These are phyloP conservation scores for Fusarium virguliforme DNA, from an alignment of 2,329 filamentous ascomycete genomes.

Conservation along the genomic window DNA sequence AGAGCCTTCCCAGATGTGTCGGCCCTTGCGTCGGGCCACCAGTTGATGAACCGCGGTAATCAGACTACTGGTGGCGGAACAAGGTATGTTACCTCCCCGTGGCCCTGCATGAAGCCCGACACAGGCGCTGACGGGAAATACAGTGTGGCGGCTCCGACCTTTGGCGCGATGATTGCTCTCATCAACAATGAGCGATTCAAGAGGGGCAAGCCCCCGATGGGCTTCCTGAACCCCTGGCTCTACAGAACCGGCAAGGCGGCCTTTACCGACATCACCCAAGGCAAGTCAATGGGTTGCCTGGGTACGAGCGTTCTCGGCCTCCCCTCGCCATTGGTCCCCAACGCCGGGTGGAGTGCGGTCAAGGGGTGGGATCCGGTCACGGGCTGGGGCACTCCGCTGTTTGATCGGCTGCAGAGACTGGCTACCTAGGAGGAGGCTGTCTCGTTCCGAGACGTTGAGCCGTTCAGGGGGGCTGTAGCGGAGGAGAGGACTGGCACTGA, in stretches of 20 bases:
- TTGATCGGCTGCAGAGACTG: slow-evolving; percentile 53
- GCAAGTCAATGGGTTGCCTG: slow-evolving; percentile 54
- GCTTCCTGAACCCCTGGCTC: slow-evolving; percentile 75
- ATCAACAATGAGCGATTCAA: slow-evolving; percentile 75
- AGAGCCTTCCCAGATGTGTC: slow-evolving; percentile 75
- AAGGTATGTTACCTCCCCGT: slow-evolving; percentile 47
- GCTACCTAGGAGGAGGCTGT: slow-evolving; percentile 28
- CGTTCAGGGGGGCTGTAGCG: background rate
- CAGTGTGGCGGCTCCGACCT: slow-evolving; percentile 73
- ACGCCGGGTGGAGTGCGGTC: slow-evolving; percentile 52
- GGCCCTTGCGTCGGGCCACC: slow-evolving; percentile 63
- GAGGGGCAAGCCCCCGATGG: slow-evolving; percentile 67
- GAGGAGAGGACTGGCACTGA: background rate
- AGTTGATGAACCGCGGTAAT: slow-evolving; percentile 54
- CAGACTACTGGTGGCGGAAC: slow-evolving; percentile 53
- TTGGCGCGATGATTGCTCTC: slow-evolving; percentile 75
- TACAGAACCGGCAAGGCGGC: slow-evolving; percentile 59
- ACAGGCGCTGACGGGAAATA: slow-evolving; percentile 2
- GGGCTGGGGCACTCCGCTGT: slow-evolving; percentile 65
- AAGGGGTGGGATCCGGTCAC: slow-evolving; percentile 59
- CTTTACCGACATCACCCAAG: slow-evolving; percentile 59
- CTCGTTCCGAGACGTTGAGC: background rate
- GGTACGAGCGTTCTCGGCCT: slow-evolving; percentile 50
- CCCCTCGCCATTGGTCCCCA: slow-evolving; percentile 49
- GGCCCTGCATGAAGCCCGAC: background rate